A percentile compares a stretch with the other conserved stretches of the same genome.
Conservation (phyloP, 2,329 filamentous ascomycete species). For the Cladosporium colombiae region DNA sequence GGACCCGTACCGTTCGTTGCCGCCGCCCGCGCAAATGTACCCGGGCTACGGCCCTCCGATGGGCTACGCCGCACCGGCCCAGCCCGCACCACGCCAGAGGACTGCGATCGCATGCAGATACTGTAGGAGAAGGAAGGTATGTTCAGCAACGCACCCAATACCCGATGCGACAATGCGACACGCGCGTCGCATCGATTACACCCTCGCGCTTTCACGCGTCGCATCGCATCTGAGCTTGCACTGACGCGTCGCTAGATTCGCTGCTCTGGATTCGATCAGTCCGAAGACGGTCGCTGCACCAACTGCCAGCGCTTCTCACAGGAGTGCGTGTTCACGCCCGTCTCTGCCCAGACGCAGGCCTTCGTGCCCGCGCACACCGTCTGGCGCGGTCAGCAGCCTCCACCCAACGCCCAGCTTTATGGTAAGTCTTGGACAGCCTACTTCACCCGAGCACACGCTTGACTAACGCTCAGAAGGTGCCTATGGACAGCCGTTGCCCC, state of each 20-base stretch:
- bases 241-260: slow-evolving; percentile 58
- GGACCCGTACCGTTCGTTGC: slow-evolving; percentile 48
- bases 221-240: slow-evolving; percentile 16
- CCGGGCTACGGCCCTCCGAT: slow-evolving; percentile 41
- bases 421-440: slow-evolving; percentile 24
- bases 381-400: slow-evolving; percentile 51
- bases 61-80: slow-evolving; percentile 43
- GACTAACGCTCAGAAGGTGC: slow-evolving; percentile 36
- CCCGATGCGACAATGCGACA: slow-evolving; percentile 8
- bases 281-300: slow-evolving; percentile 69
- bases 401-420: slow-evolving; percentile 48
- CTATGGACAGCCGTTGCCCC: slow-evolving; percentile 52
- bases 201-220: slow-evolving; percentile 4
- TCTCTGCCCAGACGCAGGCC: slow-evolving; percentile 71
- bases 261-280: slow-evolving; percentile 73
- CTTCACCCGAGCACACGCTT: background rate
- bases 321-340: slow-evolving; percentile 75
- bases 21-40: slow-evolving; percentile 48
- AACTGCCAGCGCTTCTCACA: slow-evolving; percentile 75
- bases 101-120: slow-evolving; percentile 64
- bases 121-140: slow-evolving; percentile 60
- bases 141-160: slow-evolving; percentile 11
- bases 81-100: slow-evolving; percentile 59
- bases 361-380: slow-evolving; percentile 73
- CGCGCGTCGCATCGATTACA: background rate